These are phyloP conservation scores for Pythium phragmitis DNA, from an alignment of 352 stramenopile genomes.

Conservation along the genomic window DNA sequence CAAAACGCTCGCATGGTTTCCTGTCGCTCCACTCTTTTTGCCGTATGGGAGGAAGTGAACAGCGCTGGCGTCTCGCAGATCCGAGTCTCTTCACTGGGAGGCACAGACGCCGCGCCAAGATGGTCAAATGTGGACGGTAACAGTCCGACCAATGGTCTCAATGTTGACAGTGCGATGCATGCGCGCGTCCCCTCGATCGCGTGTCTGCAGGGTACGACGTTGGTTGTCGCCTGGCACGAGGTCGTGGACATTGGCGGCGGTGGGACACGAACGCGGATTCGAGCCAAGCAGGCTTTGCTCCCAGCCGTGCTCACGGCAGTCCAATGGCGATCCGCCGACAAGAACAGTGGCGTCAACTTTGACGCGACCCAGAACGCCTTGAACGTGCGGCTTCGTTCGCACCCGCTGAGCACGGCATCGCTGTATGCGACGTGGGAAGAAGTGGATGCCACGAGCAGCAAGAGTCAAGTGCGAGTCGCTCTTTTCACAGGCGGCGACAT, in stretches of 20 bases:
- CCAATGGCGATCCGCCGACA: constrained; percentile 41
- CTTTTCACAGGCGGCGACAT: constrained; percentile 23
- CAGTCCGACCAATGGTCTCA: constrained; percentile 34
- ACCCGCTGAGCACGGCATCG: constrained; percentile 14
- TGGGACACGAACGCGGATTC: constrained; percentile 29
- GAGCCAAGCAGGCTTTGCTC: constrained; percentile 20
- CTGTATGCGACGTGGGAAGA: constrained; percentile 64
- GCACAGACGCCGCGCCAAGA: constrained; percentile 32
- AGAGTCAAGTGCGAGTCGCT: constrained; percentile 47
- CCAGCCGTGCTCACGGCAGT: background rate
- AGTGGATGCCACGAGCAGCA: constrained; percentile 20
- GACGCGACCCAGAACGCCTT: constrained; percentile 36
- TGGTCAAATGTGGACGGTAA: constrained; percentile 65
- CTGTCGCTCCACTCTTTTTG: constrained; percentile 48
- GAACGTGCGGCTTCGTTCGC: constrained; percentile 40
- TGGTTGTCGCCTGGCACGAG: constrained; percentile 65
- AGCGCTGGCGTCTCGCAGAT: constrained; percentile 33
- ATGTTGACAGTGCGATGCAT: constrained; percentile 31
- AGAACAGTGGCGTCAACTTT: constrained; percentile 42
- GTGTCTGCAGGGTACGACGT: constrained; percentile 32
- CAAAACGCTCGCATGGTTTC: constrained; percentile 40
- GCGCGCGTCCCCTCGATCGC: constrained; percentile 37
- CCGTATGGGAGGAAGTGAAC: constrained; percentile 50
- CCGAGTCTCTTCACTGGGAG: constrained; percentile 48
- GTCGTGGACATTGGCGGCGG: constrained; percentile 9